Percentiles rank a stretch among this genome's conserved stretches.
Conservation (phyloP, 2,329 filamentous ascomycete species). For the Cercospora brassicicola region DNA sequence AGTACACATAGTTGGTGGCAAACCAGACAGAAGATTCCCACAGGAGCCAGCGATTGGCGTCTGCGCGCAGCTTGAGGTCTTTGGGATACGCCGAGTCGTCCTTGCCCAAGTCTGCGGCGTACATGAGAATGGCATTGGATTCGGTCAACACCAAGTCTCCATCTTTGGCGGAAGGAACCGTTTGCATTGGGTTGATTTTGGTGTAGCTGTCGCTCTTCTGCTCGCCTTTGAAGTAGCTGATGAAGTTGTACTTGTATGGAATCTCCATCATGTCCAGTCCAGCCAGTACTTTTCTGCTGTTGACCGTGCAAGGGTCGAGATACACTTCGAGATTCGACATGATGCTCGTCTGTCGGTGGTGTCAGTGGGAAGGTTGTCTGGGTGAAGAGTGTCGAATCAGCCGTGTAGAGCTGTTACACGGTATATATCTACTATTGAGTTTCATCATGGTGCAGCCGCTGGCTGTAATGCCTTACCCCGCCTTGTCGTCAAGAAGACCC, state of each 20-base stretch:
- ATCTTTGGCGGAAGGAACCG: conserved; percentile 44
- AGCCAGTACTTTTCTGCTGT: conserved; percentile 46
- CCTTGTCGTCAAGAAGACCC: conserved; percentile 1
- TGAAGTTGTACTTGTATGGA: conserved; percentile 41
- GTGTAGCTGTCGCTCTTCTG: conserved; percentile 41
- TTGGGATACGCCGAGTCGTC: conserved; percentile 41
- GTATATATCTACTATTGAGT: conserved; percentile 17
- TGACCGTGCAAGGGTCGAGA: conserved; percentile 46
- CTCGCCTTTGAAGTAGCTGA: conserved; percentile 45
- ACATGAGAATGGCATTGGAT: conserved; percentile 47
- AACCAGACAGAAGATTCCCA: conserved; percentile 48
- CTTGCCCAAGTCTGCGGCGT: conserved; percentile 41
- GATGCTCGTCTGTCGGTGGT: conserved; percentile 3
- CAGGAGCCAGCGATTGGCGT: conserved; percentile 46
- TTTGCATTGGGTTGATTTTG: conserved; percentile 44
- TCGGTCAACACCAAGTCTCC: conserved; percentile 45
- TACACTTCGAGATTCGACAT: conserved; percentile 38
- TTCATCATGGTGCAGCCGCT: conserved; percentile 8
- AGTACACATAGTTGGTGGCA: conserved; percentile 43
- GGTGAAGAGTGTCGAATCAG: neutral
- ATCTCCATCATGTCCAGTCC: conserved; percentile 42
- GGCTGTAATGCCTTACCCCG: conserved; percentile 1
- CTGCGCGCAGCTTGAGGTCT: conserved; percentile 43
- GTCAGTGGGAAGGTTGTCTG: neutral
- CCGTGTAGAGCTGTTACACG: neutral